phyloP scores from a whole-genome alignment of 805 yeast species.

The Yamadazyma tumulicola region DNA sequence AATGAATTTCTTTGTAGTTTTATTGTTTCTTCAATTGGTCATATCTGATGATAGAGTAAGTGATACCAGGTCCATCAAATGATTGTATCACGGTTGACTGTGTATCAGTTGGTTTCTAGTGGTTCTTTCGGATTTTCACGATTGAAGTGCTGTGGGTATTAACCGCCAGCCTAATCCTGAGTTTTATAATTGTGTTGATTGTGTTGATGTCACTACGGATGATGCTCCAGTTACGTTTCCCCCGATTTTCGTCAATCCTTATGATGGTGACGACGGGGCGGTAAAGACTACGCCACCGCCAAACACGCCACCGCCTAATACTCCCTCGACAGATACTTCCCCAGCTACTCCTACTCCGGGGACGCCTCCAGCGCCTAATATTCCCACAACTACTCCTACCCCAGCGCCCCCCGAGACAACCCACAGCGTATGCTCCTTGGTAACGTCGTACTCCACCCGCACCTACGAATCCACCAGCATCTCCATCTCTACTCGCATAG shows the following conservation, averaged over 20 bases:
- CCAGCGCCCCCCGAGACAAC: constrained; percentile 1
- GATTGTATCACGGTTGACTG: too few relatives aligned
- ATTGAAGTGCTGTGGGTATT: neutral
- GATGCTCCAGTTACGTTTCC: constrained; percentile 5
- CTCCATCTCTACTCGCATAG: constrained; percentile 4
- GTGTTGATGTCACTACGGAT: constrained; percentile 11
- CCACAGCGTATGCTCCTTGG: neutral
- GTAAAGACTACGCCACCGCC: neutral
- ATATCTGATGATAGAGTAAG: too few relatives aligned
- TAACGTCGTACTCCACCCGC: constrained; percentile 2
- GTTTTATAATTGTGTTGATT: constrained; percentile 12
- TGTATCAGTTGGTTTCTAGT: neutral
- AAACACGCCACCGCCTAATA: constrained; percentile 1
- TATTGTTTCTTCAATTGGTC: too few relatives aligned
- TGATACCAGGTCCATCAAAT: too few relatives aligned
- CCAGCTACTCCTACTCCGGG: constrained; percentile 5
- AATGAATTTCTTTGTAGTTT: too few relatives aligned
- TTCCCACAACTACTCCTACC: constrained; percentile 2
- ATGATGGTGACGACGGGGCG: too few relatives aligned
- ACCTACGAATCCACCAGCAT: constrained; percentile 4
- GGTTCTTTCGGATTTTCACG: constrained; percentile 1
- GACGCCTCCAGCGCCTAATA: neutral
- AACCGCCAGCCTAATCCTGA: constrained; percentile 11
- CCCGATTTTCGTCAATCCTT: constrained; percentile 3
- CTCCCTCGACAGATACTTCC: constrained; percentile 7